These are phyloP conservation scores for Nymphaea colorata DNA, from an alignment of 164 flowering plant genomes.

Conservation along the genomic window DNA sequence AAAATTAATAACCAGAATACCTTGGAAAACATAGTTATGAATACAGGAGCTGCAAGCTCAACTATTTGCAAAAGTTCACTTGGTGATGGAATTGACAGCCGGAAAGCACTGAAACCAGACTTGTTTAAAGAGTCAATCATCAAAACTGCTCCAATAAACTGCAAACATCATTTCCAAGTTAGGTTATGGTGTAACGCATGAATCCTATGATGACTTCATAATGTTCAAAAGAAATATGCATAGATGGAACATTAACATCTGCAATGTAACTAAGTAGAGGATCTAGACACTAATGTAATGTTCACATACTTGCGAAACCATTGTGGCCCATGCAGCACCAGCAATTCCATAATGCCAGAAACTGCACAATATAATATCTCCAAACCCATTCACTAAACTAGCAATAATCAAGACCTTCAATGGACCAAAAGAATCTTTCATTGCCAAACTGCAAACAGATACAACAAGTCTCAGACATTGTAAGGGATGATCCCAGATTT, in stretches of 20 bases:
- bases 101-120: slow-evolving; percentile 67
- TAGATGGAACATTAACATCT: neutral
- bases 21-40: slow-evolving; percentile 83
- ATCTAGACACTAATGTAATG: neutral
- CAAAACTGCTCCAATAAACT: slow-evolving; percentile 85
- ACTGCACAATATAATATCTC: slow-evolving; percentile 67
- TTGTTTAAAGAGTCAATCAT: slow-evolving; percentile 68
- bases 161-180: slow-evolving; percentile 5
- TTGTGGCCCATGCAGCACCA: slow-evolving; percentile 99
- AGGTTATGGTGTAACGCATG: neutral
- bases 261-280: neutral
- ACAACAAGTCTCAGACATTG: too few species aligned
- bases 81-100: slow-evolving; percentile 55
- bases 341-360: slow-evolving; percentile 82
- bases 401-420: slow-evolving; percentile 86
- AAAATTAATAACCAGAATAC: slow-evolving; percentile 17
- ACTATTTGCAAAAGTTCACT: slow-evolving; percentile 52
- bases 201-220: neutral
- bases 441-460: slow-evolving; percentile 61
- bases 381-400: slow-evolving; percentile 59
- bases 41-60: slow-evolving; percentile 88
- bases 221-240: neutral
- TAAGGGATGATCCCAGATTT: too few species aligned
- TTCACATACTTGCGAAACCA: slow-evolving; percentile 73
- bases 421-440: slow-evolving; percentile 98